Percentiles rank a stretch among this genome's conserved stretches.
These are phyloP conservation scores for Epichloe bromicola DNA, from an alignment of 2,329 filamentous ascomycete genomes.

Conservation along the genomic window DNA sequence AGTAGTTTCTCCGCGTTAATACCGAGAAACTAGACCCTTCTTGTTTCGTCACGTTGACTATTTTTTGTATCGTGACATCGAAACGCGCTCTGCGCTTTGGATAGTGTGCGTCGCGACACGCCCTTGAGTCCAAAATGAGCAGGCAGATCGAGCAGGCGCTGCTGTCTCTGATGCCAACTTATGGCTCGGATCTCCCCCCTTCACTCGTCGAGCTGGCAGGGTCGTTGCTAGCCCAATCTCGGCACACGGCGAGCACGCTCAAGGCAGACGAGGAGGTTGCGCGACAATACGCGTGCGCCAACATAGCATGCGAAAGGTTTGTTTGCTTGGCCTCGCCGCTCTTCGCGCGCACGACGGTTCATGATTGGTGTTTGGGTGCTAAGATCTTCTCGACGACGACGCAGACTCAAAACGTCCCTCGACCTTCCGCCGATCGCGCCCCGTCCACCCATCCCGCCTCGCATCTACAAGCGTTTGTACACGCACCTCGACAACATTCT, in stretches of 20 bases:
- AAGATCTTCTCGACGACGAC: background rate
- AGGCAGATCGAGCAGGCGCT: constrained; percentile 61
- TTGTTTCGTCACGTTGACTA: too few relatives aligned
- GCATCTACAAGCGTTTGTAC: constrained; percentile 75
- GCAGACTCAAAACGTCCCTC: constrained; percentile 59
- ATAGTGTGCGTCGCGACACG: background rate
- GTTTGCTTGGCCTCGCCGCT: background rate
- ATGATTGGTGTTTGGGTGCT: constrained; percentile 5
- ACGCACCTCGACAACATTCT: constrained; percentile 65
- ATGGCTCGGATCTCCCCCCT: constrained; percentile 52
- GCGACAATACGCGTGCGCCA: constrained; percentile 71
- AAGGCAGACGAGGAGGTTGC: constrained; percentile 81
- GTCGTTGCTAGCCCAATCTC: constrained; percentile 68
- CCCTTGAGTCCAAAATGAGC: constrained; percentile 41
- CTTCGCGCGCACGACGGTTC: background rate
- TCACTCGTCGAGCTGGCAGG: constrained; percentile 59
- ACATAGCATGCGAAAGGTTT: constrained; percentile 79
- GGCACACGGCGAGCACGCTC: constrained; percentile 60
- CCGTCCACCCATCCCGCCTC: constrained; percentile 64
- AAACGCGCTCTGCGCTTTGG: too few relatives aligned
- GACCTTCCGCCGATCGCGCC: constrained; percentile 66
- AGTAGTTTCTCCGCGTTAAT: too few relatives aligned
- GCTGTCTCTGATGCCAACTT: constrained; percentile 59
- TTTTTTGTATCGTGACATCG: too few relatives aligned
- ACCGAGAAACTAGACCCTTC: too few relatives aligned